Base-by-base conservation (phyloP, 139 green algal genomes). In the Chlamydomonas sp. region DNA sequence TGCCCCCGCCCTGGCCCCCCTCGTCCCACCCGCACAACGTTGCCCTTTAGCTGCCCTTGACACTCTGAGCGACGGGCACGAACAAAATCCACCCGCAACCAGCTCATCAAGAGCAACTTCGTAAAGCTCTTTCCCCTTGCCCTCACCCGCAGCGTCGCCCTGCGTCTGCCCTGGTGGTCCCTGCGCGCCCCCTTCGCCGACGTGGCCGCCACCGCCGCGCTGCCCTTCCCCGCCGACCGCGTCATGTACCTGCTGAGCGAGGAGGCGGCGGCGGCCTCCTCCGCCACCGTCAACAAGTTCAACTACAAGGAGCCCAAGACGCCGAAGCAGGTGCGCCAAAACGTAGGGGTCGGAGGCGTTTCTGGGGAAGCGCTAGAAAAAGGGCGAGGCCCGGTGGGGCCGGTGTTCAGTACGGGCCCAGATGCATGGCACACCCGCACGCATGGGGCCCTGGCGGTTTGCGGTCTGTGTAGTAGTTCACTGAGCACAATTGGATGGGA, bases 161-260 rank as follows among this genome's bases (percentile, higher is more conserved):
- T 98, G 80, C 91, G 94, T 16, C 86, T 94, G 84, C 96, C 96
- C 16, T 97, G 95, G 96, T 97, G 95, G 95, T 95, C 87, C 0
- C 90, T 98, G 59, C n/a, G 12, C 0, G 76, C 83, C 5, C 90
- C 90, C n/a, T 96, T 94, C 64, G 82, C 85, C 2, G 63, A 72
- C 2, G 89, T 93, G 6, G 80, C 72, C 49, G 63, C 80, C 17
- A 80, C 91, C 8, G 95, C 91, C 0, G 74, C 82, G 76, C 77
- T 97, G n/a, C 57, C 66, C 1, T 90, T 86, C 2, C 80, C 71
- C 7, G 84, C 89, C 59, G 80, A 90, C 62, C 78, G 90, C 57
- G 86, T 92, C 17, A 89, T 90, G 80, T 93, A 89, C 85, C 73
- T 83, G 64, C 88, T 95, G 81, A 91, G 87, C 31, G 92, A 91